Evolutionary conservation across 192 early-diverging fungal genomes (phyloP).

Genomic region (Coemansia nantahalensis): DNA sequence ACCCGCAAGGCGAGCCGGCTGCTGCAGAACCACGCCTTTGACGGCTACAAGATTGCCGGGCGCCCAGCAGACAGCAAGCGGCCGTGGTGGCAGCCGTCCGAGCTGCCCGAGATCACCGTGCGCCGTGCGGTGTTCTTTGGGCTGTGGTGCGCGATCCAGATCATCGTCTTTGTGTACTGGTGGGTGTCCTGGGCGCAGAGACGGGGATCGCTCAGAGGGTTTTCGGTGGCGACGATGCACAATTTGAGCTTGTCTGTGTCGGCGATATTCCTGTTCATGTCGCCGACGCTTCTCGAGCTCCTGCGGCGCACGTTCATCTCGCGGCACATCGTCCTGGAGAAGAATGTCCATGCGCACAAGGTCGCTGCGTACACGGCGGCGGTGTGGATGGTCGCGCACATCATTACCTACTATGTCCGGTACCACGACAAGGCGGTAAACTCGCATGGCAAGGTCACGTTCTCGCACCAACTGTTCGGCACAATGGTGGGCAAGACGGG

Average conservation of each 20-base stretch:
- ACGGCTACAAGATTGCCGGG: too few species aligned
- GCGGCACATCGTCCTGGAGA: slow-evolving; percentile 63
- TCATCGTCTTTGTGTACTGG: slow-evolving; percentile 26
- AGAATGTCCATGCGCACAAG: slow-evolving; percentile 76
- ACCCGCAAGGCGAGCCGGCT: too few species aligned
- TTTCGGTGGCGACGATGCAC: slow-evolving; percentile 21
- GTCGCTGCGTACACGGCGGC: slow-evolving; percentile 65
- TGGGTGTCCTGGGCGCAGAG: not conserved
- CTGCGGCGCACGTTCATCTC: slow-evolving; percentile 60
- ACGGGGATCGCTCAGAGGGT: too few species aligned
- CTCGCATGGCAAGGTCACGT: not conserved
- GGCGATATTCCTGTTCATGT: slow-evolving; percentile 80
- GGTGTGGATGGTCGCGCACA: slow-evolving; percentile 64
- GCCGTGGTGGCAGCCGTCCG: too few species aligned
- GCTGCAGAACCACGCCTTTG: too few species aligned
- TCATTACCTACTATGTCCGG: too few species aligned
- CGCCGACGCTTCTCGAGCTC: slow-evolving; percentile 63
- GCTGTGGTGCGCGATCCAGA: slow-evolving; percentile 37
- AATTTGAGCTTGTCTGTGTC: slow-evolving; percentile 57
- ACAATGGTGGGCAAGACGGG: slow-evolving; percentile 61
- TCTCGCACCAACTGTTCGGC: too few species aligned
- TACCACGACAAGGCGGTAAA: not conserved
- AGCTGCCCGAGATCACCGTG: slow-evolving; percentile 49
- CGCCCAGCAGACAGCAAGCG: slow-evolving; percentile 9
- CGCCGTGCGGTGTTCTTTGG: slow-evolving; percentile 28